Evolutionary conservation across 805 yeast species (phyloP), one percentile per base, ranked within the genome.

Genomic region (Brettanomyces anomalus): DNA sequence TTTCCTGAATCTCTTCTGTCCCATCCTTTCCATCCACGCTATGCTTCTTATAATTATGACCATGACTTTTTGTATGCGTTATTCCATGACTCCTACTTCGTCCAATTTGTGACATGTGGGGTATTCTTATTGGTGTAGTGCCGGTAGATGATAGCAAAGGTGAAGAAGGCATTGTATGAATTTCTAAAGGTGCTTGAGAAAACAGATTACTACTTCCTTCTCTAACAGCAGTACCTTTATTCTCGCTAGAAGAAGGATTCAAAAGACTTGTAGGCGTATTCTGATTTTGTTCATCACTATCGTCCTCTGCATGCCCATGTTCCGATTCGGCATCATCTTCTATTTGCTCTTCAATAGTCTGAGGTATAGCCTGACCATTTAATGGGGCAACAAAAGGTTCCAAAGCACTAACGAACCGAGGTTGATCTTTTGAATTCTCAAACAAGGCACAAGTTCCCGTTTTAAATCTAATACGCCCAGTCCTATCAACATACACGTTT

Each of bases 381-480:
- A 24, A 24, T 7, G 28, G 28, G 10, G 10, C 10, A 24, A 11
- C 28, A 24, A 24, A 7, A 24, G 28, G 28, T 24, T 24, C 28
- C 28, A 24, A 24, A 32, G 34, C 18, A 16, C 34, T 32, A 32
- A n/a, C 18, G n/a, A n/a, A 7, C 13, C 18, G 15, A 32, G 34
- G 34, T n/a, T 10, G 15, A 11, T 39, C 36, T 2, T 19, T 30
- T 21, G 16, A 16, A 13, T 21, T 11, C 10, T 26, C 36, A 16
- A 49, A 47, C 16, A 45, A 21, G 5, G 42, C 31, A 11, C 11
- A n/a, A 19, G 36, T 49, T 6, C 56, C 58, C 3, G 53, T 37
- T 39, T 49, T 49, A 38, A 55, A 52, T 18, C 56, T 47, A 11
- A 55, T 52, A 26, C 46, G 51, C n/a, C 61, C 61, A 7, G 14